Percentiles rank a stretch among this genome's conserved stretches.
Evolutionary conservation across 257 asterid species (phyloP).

Genomic region (Henckelia pumila): DNA sequence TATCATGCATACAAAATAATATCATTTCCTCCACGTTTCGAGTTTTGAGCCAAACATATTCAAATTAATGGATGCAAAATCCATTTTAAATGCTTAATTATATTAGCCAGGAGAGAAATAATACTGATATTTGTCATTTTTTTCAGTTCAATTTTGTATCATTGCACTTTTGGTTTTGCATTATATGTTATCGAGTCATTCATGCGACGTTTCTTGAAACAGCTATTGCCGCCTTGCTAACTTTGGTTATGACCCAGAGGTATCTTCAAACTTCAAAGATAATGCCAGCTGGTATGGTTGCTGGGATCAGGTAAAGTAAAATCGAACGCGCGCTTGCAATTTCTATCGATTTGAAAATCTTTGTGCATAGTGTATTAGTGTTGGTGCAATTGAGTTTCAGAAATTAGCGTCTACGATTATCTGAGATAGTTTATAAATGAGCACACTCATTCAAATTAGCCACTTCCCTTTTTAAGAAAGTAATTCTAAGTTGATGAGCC

Average conservation of each 20-base stretch:
- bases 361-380: neutral
- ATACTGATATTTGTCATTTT: neutral
- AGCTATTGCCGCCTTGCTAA: constrained; percentile 67
- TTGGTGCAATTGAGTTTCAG: neutral
- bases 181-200: neutral
- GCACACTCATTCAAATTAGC: neutral
- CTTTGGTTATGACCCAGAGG: constrained; percentile 81
- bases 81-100: too few species aligned
- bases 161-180: neutral
- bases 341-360: neutral
- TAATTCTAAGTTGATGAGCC: neutral
- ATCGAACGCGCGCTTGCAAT: neutral
- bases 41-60: too few species aligned
- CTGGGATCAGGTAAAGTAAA: constrained; percentile 75
- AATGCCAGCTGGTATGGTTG: constrained; percentile 96
- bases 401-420: neutral
- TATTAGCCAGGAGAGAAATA: too few species aligned
- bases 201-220: constrained; percentile 29
- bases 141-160: neutral
- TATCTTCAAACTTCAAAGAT: constrained; percentile 73
- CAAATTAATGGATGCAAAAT: too few species aligned
- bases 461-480: neutral
- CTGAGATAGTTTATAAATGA: neutral
- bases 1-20: too few species aligned
- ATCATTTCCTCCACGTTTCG: too few species aligned